Conservation (phyloP, 306 rosid species). For the Dryas alaskensis region DNA sequence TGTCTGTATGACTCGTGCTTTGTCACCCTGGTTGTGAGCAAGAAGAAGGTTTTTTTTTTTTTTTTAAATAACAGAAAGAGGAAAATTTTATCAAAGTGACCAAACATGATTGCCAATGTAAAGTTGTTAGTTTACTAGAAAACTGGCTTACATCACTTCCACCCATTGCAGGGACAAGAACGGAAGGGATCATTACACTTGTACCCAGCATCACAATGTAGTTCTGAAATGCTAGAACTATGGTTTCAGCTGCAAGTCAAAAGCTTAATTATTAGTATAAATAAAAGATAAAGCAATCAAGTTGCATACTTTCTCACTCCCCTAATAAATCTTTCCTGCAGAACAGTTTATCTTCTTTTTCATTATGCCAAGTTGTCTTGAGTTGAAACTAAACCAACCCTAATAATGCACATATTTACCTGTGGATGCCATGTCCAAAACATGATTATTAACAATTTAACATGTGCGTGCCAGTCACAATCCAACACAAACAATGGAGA, state of each 20-base stretch:
- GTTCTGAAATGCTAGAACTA: slow-evolving; percentile 86
- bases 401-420: neutral
- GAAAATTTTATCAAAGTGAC: neutral
- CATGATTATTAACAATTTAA: neutral
- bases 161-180: slow-evolving; percentile 88
- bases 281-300: neutral
- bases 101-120: neutral
- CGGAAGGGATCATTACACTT: slow-evolving; percentile 86
- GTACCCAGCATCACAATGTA: slow-evolving; percentile 95
- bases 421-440: neutral
- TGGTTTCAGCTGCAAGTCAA: slow-evolving; percentile 78
- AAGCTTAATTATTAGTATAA: neutral
- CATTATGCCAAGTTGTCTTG: neutral
- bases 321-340: neutral
- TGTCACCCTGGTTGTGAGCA: slow-evolving; percentile 68
- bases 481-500: slow-evolving; percentile 20
- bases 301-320: neutral
- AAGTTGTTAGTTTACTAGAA: slow-evolving; percentile 1
- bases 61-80: neutral
- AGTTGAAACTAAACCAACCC: neutral
- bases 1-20: slow-evolving; percentile 88
- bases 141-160: slow-evolving; percentile 69
- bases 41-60: slow-evolving; percentile 16
- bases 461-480: slow-evolving; percentile 3
- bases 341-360: neutral